Base-by-base conservation (phyloP, 75 land plant genomes). In the Ceratopteris richardii region DNA sequence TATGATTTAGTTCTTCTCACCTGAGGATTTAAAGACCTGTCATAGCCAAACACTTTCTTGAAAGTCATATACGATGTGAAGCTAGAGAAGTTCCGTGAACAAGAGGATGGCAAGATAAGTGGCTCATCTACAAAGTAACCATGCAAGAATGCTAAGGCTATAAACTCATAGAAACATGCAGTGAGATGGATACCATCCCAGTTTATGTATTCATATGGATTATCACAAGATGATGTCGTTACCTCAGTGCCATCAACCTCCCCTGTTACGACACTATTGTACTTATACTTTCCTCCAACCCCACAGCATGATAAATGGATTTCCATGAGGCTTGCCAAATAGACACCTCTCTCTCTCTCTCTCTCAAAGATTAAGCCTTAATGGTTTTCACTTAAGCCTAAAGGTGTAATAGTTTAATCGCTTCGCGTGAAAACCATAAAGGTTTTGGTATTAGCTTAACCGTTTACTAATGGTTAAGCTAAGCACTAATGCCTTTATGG, bases 141-240 rank as follows among this genome's bases (percentile, higher is more conserved):
- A 6, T 31, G 31, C 10, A 68, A 39, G 27, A 61, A 51, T 17
- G 23, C 51, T 47, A 29, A 50, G 29, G 70, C 44, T 21, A 68
- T 52, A 17, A 64, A 58, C 29, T 57, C 40, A 59, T 70, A 57
- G 51, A 57, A 62, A 16, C 58, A 58, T 31, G 63, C 22, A 7
- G 72, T 70, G 41, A 43, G 54, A 40, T 70, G 72, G 51, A 70
- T 40, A 4, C 72, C 72, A 55, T 63, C 72, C 72, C 72, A 69
- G 26, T 50, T 54, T 0, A 63, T 25, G 59, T 53, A 63, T 24
- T 20, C 24, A 17, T 19, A 41, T n/a, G 72, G 72, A 22, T 54
- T 53, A 0, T 44, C 43, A 36, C 72, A 69, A 5, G 47, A 29
- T n/a, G 28, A 14, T 7, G 37, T 19, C 1, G 56, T 63, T 30